A percentile compares a stretch with the other conserved stretches of the same genome.
phyloP scores from a whole-genome alignment of 2,329 filamentous ascomycete species.

The Diplocarpon rosae region DNA sequence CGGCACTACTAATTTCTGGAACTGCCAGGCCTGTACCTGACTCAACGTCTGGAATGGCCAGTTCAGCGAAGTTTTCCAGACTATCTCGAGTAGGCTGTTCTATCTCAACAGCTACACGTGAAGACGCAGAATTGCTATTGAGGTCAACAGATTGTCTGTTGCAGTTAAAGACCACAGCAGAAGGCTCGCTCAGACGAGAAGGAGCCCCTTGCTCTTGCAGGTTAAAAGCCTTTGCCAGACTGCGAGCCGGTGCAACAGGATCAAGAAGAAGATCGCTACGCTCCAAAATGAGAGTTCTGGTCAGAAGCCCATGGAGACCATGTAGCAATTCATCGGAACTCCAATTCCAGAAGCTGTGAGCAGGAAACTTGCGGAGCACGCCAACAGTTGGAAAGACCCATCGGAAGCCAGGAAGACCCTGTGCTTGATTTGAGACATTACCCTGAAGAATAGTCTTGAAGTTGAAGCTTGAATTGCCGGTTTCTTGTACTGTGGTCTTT shows the following conservation, averaged over 20 bases:
- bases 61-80: no score
- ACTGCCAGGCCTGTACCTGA: neutral
- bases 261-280: neutral
- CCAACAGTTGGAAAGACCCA: constrained; percentile 1
- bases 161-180: no score
- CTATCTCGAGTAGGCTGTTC: no score
- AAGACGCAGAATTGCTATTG: no score
- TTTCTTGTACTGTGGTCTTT: no score
- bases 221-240: neutral
- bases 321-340: neutral
- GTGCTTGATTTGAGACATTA: neutral
- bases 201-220: neutral
- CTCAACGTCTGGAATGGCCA: neutral
- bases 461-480: no score
- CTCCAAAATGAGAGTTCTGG: neutral
- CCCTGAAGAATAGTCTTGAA: neutral
- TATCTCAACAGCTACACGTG: no score
- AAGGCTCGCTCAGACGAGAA: neutral
- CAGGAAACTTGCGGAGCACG: neutral
- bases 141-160: no score
- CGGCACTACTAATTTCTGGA: neutral
- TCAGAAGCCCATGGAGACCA: neutral
- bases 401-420: neutral
- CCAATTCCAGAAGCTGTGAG: neutral
- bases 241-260: neutral